These are phyloP conservation scores for Rosa hybrid DNA, from an alignment of 331 rosid genomes.

Conservation along the genomic window DNA sequence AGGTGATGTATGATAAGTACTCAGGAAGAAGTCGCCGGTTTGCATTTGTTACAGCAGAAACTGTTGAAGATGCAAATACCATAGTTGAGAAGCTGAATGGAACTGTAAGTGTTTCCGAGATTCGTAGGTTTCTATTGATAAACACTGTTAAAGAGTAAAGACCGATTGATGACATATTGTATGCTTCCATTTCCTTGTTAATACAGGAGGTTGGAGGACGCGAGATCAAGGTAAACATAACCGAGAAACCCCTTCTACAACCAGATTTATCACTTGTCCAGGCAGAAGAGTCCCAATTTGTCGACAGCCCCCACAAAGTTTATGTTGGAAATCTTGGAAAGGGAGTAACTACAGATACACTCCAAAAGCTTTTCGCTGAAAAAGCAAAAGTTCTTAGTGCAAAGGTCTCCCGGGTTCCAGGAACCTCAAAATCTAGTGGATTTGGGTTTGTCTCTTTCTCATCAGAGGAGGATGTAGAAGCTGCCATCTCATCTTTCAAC, in stretches of 20 bases:
- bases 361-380: constrained; percentile 67
- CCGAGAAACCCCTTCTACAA: constrained; percentile 71
- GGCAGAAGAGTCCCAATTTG: constrained; percentile 67
- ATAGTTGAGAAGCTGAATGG: constrained; percentile 82
- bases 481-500: constrained; percentile 79
- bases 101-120: constrained; percentile 52
- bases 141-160: background rate
- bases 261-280: constrained; percentile 46
- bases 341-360: constrained; percentile 66
- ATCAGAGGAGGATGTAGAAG: constrained; percentile 83
- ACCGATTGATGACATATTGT: background rate
- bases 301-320: constrained; percentile 90
- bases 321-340: constrained; percentile 90
- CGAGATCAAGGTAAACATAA: constrained; percentile 74
- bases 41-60: constrained; percentile 77
- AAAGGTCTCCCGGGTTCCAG: constrained; percentile 91
- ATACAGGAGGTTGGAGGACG: constrained; percentile 84
- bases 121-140: background rate
- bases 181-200: constrained; percentile 21
- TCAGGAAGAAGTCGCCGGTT: constrained; percentile 92
- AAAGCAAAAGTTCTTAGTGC: constrained; percentile 81
- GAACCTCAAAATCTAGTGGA: constrained; percentile 85
- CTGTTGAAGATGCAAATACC: constrained; percentile 81
- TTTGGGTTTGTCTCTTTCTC: constrained; percentile 86
- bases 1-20: constrained; percentile 96